Conservation (phyloP, 352 stramenopile species). For the Globisporangium nunn region DNA sequence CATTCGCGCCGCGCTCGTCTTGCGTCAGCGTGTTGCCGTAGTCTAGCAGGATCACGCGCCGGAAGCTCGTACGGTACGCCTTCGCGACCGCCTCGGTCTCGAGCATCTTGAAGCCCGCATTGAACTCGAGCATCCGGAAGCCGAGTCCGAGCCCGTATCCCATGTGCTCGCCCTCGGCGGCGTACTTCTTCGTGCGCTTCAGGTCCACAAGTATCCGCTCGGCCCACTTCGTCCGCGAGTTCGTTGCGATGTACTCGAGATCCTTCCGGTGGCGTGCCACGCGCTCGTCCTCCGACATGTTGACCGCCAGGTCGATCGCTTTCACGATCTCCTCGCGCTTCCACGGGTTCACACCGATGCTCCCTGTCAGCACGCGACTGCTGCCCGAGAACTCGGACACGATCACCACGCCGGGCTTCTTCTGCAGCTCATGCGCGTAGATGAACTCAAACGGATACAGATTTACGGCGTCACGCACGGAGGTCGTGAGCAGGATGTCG, state of each 20-base stretch:
- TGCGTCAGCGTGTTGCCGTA: slow-evolving; percentile 97
- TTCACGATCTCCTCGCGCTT: slow-evolving; percentile 88
- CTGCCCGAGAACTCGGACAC: slow-evolving; percentile 97
- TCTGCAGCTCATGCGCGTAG: slow-evolving; percentile 69
- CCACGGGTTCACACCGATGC: slow-evolving; percentile 97
- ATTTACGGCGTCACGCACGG: slow-evolving; percentile 76
- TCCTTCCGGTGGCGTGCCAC: slow-evolving; percentile 73
- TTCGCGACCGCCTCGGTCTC: slow-evolving; percentile 88
- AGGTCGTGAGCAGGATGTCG: slow-evolving; percentile 69
- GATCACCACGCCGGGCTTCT: slow-evolving; percentile 88
- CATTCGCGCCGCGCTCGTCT: slow-evolving; percentile 71
- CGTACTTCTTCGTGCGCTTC: slow-evolving; percentile 89
- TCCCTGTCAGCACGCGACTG: slow-evolving; percentile 94
- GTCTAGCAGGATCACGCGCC: slow-evolving; percentile 95
- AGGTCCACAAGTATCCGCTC: slow-evolving; percentile 96
- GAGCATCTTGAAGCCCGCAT: slow-evolving; percentile 93
- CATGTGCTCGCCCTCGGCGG: slow-evolving; percentile 89
- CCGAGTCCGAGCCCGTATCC: slow-evolving; percentile 93
- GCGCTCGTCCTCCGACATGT: slow-evolving; percentile 65
- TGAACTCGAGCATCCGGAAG: slow-evolving; percentile 96
- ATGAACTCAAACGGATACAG: slow-evolving; percentile 86
- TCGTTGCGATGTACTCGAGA: slow-evolving; percentile 90
- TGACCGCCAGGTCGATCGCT: slow-evolving; percentile 55
- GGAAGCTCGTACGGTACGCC: slow-evolving; percentile 81
- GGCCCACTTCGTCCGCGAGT: slow-evolving; percentile 96